A percentile compares a stretch with the other conserved stretches of the same genome.
phyloP scores from a whole-genome alignment of 2,329 filamentous ascomycete species.

The Fusarium penzigii region DNA sequence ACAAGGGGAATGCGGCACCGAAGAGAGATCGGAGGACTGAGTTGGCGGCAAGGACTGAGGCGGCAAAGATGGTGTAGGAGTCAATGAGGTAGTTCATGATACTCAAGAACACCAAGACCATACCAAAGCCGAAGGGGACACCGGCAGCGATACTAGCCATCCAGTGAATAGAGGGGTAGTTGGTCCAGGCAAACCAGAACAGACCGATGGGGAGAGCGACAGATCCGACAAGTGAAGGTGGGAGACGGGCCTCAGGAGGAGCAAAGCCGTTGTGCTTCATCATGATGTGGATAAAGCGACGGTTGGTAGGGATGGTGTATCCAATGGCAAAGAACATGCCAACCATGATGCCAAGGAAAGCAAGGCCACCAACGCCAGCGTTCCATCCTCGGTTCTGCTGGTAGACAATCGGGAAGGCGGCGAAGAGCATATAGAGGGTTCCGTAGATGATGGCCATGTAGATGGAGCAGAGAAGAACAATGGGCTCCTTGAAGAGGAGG shows the following conservation, averaged over 20 bases:
- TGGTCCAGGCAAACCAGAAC: conserved; percentile 67
- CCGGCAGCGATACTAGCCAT: conserved; percentile 46
- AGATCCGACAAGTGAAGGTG: conserved; percentile 58
- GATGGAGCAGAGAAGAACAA: conserved; percentile 60
- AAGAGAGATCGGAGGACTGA: conserved; percentile 70
- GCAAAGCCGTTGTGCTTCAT: conserved; percentile 53
- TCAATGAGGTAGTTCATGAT: conserved; percentile 68
- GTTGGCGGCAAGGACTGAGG: conserved; percentile 64
- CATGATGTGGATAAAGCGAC: conserved; percentile 47
- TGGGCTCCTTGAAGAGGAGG: conserved; percentile 64
- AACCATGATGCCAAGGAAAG: conserved; percentile 55
- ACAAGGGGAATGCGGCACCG: conserved; percentile 70
- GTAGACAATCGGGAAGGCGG: conserved; percentile 54
- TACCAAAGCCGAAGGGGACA: conserved; percentile 52
- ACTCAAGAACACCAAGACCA: conserved; percentile 63
- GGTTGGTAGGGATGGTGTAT: conserved; percentile 54
- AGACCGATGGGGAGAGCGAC: conserved; percentile 38
- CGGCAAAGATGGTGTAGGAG: conserved; percentile 71
- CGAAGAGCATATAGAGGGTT: conserved; percentile 54
- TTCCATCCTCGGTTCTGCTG: conserved; percentile 56
- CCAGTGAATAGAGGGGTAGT: conserved; percentile 55
- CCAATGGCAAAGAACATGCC: conserved; percentile 57
- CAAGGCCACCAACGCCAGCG: conserved; percentile 49
- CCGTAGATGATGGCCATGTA: conserved; percentile 61
- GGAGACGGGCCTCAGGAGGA: conserved; percentile 62